phyloP scores from a whole-genome alignment of 2,329 filamentous ascomycete species.

The Colletotrichum sp. region DNA sequence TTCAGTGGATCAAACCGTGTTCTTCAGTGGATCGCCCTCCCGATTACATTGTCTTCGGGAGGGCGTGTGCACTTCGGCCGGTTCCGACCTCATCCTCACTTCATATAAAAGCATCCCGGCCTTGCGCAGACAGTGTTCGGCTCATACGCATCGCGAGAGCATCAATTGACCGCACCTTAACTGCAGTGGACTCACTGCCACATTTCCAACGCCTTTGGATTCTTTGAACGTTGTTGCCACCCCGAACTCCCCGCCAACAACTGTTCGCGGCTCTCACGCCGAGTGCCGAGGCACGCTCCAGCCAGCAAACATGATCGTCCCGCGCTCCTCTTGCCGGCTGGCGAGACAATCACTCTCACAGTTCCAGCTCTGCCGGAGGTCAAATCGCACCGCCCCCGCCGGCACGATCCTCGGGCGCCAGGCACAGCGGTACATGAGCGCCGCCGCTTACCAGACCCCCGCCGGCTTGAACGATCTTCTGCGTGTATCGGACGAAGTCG shows the following conservation, averaged over 20 bases:
- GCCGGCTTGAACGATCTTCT: slow-evolving; percentile 54
- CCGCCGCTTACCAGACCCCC: slow-evolving; percentile 19
- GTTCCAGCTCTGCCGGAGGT: not conserved
- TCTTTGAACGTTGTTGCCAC: not conserved
- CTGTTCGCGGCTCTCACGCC: not conserved
- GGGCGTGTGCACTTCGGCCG: slow-evolving; percentile 4
- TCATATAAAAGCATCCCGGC: not conserved
- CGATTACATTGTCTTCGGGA: not conserved
- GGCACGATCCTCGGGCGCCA: not conserved
- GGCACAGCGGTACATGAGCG: slow-evolving; percentile 11
- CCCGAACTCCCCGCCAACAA: not conserved
- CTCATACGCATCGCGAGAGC: not conserved
- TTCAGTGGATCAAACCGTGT: not conserved
- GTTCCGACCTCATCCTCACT: not conserved
- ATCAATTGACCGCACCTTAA: not conserved
- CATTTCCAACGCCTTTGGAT: not conserved
- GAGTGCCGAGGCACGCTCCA: not conserved
- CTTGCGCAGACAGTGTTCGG: not conserved
- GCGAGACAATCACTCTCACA: slow-evolving; percentile 9
- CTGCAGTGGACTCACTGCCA: not conserved
- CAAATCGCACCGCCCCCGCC: not conserved
- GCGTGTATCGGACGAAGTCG: slow-evolving; percentile 80
- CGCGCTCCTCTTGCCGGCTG: slow-evolving; percentile 12
- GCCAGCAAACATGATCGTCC: slow-evolving; percentile 5
- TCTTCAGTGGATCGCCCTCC: not conserved